phyloP scores from a whole-genome alignment of 805 yeast species.

The Sungouiozyma ichnusensis region DNA sequence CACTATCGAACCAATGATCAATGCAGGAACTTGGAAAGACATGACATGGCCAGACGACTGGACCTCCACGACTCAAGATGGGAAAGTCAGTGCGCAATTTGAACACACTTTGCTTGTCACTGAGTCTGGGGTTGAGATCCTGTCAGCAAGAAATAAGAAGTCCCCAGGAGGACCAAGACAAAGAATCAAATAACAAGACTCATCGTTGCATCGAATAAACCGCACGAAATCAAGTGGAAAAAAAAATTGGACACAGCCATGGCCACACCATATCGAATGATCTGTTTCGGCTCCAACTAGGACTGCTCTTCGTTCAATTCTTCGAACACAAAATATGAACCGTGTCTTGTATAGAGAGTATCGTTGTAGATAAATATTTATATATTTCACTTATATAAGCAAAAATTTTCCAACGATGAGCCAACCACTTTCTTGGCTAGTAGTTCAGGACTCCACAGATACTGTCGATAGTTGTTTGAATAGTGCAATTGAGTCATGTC shows the following conservation, averaged over 20 bases:
- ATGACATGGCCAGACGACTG: slow-evolving; percentile 94
- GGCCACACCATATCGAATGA: no score
- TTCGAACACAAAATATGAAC: neutral
- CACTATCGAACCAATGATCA: slow-evolving; percentile 96
- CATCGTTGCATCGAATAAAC: no score
- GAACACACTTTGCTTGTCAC: slow-evolving; percentile 91
- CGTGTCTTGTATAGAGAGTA: no score
- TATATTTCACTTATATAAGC: neutral
- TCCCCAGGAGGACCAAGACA: slow-evolving; percentile 85
- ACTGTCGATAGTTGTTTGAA: no score
- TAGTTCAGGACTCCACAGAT: slow-evolving; percentile 57
- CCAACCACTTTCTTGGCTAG: neutral
- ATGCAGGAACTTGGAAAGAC: slow-evolving; percentile 73
- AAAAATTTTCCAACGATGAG: neutral
- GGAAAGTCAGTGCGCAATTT: slow-evolving; percentile 84
- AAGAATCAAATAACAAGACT: slow-evolving; percentile 35
- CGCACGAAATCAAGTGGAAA: no score
- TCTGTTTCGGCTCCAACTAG: no score
- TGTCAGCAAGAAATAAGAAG: slow-evolving; percentile 66
- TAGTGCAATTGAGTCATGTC: slow-evolving; percentile 30
- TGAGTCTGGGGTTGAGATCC: slow-evolving; percentile 83
- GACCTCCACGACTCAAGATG: slow-evolving; percentile 90
- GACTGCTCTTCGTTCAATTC: neutral
- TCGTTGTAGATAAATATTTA: no score
- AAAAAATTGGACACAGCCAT: no score